phyloP scores from a whole-genome alignment of 306 rosid species.

The Pterocarpus macrocarpus region DNA sequence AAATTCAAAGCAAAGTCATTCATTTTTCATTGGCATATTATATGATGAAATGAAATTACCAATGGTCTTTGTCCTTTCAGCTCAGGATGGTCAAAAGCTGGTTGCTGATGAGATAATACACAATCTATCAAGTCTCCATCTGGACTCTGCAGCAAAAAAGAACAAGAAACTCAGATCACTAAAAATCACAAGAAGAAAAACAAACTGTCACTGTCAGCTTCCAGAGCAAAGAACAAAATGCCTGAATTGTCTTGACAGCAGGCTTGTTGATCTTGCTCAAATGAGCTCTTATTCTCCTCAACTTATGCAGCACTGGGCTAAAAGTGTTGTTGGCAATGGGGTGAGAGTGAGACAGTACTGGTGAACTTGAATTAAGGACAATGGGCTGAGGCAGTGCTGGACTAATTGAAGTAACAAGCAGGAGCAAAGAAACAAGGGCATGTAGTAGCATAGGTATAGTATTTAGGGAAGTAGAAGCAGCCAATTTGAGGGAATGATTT shows the following conservation, averaged over 20 bases:
- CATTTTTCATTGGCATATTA: slow-evolving; percentile 11
- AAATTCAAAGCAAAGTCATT: slow-evolving; percentile 24
- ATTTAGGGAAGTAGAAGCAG: slow-evolving; percentile 50
- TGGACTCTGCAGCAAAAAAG: slow-evolving; percentile 74
- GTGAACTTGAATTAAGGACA: slow-evolving; percentile 3
- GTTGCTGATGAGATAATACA: slow-evolving; percentile 83
- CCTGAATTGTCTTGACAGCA: slow-evolving; percentile 89
- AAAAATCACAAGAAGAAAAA: slow-evolving; percentile 31
- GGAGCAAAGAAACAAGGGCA: slow-evolving; percentile 71
- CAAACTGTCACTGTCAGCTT: slow-evolving; percentile 4
- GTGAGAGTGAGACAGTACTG: slow-evolving; percentile 22
- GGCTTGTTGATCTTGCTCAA: slow-evolving; percentile 84
- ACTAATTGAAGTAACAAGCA: slow-evolving; percentile 57
- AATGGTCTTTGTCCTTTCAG: slow-evolving; percentile 82
- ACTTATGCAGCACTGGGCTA: slow-evolving; percentile 62
- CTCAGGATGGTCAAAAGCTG: slow-evolving; percentile 89
- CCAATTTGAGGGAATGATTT: slow-evolving; percentile 65
- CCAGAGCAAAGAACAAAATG: slow-evolving; percentile 38
- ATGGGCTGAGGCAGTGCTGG: slow-evolving; percentile 54
- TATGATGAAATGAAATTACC: slow-evolving; percentile 61
- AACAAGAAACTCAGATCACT: slow-evolving; percentile 42
- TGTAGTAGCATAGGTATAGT: slow-evolving; percentile 52
- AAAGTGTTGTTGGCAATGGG: slow-evolving; percentile 63
- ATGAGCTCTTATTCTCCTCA: slow-evolving; percentile 56
- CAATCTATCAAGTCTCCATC: slow-evolving; percentile 98